A percentile compares a stretch with the other conserved stretches of the same genome.
phyloP scores from a whole-genome alignment of 2,329 filamentous ascomycete genomes.

The Hypoxylon sp. region DNA sequence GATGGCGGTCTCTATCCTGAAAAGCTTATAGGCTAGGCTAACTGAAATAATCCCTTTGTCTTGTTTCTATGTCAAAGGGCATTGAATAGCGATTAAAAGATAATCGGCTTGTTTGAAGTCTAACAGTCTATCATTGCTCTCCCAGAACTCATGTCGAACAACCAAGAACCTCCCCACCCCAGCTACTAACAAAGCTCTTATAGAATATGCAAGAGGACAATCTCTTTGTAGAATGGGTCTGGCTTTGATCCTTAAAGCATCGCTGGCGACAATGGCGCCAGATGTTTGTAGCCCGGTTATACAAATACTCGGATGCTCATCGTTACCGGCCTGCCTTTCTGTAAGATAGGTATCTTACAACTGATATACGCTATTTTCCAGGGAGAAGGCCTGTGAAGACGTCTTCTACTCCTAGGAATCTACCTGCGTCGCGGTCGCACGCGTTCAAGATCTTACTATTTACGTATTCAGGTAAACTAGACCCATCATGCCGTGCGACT shows the following conservation, averaged over 20 bases:
- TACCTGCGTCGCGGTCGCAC: slow-evolving; percentile 20
- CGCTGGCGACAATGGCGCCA: not conserved
- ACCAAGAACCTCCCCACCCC: not conserved
- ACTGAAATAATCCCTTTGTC: not conserved
- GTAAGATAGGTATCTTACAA: not conserved
- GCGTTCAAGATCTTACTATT: slow-evolving; percentile 1
- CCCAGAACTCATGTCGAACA: not conserved
- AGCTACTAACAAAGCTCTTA: slow-evolving; percentile 15
- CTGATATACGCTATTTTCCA: slow-evolving; percentile 12
- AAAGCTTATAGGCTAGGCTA: not conserved
- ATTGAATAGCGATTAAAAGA: slow-evolving; percentile 5
- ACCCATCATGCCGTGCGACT: slow-evolving; percentile 45
- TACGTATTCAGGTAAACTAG: slow-evolving; percentile 9
- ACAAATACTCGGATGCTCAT: slow-evolving; percentile 19
- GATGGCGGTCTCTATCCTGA: not conserved
- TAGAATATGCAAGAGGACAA: slow-evolving; percentile 11
- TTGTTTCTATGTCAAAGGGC: slow-evolving; percentile 7
- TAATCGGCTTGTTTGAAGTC: not conserved
- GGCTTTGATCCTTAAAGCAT: not conserved
- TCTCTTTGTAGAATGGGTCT: slow-evolving; percentile 10
- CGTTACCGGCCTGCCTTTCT: not conserved
- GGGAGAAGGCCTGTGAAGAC: slow-evolving; percentile 25
- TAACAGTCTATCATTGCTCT: not conserved
- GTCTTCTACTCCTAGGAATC: slow-evolving; percentile 31
- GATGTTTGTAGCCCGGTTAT: not conserved